These are phyloP conservation scores for Cytospora schulzeri DNA, from an alignment of 2,329 filamentous ascomycete genomes.

Conservation along the genomic window DNA sequence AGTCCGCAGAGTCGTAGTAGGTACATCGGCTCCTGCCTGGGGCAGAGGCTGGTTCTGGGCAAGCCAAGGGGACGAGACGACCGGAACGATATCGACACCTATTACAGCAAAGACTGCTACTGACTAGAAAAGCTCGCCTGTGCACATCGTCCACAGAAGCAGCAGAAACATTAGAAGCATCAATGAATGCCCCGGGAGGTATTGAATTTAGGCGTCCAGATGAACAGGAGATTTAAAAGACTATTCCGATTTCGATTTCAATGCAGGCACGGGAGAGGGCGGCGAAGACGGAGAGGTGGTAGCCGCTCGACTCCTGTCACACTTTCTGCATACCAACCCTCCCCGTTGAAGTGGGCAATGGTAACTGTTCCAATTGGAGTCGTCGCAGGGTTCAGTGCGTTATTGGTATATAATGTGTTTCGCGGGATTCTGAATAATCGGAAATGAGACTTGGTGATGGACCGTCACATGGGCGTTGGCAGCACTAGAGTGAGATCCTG, in stretches of 20 bases:
- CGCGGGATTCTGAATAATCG: not conserved
- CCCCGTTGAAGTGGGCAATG: not conserved
- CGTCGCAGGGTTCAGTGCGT: not conserved
- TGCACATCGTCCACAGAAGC: conserved; percentile 1
- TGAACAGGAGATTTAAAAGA: not conserved
- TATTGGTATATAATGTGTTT: not conserved
- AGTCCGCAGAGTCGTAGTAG: not conserved
- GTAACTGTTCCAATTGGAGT: conserved; percentile 2
- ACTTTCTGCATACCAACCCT: conserved; percentile 2
- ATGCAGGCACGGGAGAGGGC: not conserved
- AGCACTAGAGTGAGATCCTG: not conserved
- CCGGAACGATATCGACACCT: conserved; percentile 2
- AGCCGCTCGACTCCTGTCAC: conserved; percentile 2
- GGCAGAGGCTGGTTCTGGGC: conserved; percentile 1
- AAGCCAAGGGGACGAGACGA: not conserved
- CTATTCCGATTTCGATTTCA: not conserved
- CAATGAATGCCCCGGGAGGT: not conserved
- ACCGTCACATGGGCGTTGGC: not conserved
- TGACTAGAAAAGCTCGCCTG: not conserved
- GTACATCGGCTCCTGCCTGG: not conserved
- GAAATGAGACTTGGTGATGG: not conserved
- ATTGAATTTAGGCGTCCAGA: not conserved
- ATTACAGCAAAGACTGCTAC: not conserved
- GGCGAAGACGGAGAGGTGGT: not conserved
- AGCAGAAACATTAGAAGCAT: conserved; percentile 2